phyloP scores from a whole-genome alignment of 331 rosid species.

The Malus hybrid region DNA sequence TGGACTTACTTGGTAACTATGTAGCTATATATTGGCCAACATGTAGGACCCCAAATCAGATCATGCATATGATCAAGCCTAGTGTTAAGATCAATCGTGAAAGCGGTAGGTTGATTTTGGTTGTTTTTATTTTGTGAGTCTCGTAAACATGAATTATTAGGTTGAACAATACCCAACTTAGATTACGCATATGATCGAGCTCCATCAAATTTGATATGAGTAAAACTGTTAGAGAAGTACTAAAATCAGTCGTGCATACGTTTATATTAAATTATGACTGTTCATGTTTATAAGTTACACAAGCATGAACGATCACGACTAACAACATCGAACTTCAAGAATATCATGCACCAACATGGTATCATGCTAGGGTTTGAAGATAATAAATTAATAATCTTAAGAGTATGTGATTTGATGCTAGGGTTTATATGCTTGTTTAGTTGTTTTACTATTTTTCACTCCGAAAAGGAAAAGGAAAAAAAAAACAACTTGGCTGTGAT shows the following conservation, averaged over 20 bases:
- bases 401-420: not conserved
- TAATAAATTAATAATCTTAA: not conserved
- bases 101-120: not conserved
- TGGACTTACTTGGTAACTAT: slow-evolving; percentile 3
- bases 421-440: not conserved
- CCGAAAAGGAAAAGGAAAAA: not conserved
- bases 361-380: not conserved
- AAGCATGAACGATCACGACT: too few relatives aligned
- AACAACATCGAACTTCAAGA: not conserved
- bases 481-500: not conserved
- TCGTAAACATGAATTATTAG: not conserved
- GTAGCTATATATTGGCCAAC: not conserved
- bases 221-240: too few relatives aligned
- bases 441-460: not conserved
- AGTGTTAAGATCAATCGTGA: not conserved
- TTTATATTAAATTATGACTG: too few relatives aligned
- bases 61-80: not conserved
- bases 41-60: not conserved
- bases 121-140: too few relatives aligned
- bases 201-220: not conserved
- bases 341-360: not conserved
- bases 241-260: too few relatives aligned
- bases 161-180: not conserved
- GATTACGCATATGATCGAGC: not conserved
- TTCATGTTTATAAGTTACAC: not conserved